Conservation (phyloP, 176 grass and related monocot genomes). For the Typha latifolia region DNA sequence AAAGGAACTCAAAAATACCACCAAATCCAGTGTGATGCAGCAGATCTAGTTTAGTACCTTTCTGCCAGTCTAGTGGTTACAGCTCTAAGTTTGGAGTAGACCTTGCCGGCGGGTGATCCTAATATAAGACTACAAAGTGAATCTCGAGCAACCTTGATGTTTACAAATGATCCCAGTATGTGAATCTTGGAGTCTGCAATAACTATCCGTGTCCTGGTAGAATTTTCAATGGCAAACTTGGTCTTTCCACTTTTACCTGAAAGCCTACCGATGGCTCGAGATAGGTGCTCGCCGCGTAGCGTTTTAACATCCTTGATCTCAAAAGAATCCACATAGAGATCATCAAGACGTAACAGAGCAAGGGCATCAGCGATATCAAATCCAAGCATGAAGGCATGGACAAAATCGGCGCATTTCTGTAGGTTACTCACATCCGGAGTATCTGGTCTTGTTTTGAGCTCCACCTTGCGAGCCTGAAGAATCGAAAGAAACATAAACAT, state of each 20-base stretch:
- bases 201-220: slow-evolving; percentile 79
- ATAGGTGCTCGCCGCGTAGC: slow-evolving; percentile 77
- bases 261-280: slow-evolving; percentile 68
- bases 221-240: slow-evolving; percentile 85
- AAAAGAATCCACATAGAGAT: slow-evolving; percentile 82
- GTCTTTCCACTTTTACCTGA: slow-evolving; percentile 94
- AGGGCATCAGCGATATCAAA: slow-evolving; percentile 64
- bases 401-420: slow-evolving; percentile 72
- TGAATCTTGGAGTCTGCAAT: slow-evolving; percentile 88
- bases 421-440: slow-evolving; percentile 87
- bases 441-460: slow-evolving; percentile 72
- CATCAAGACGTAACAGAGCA: slow-evolving; percentile 66
- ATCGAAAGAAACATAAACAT: background rate
- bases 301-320: slow-evolving; percentile 99
- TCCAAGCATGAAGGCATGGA: slow-evolving; percentile 88
- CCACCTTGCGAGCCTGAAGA: slow-evolving; percentile 63
- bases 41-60: slow-evolving; percentile 30
- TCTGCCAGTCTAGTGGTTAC: slow-evolving; percentile 71
- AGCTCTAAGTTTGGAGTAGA: slow-evolving; percentile 84
- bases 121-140: slow-evolving; percentile 89
- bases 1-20: too few species aligned
- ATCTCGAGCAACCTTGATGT: slow-evolving; percentile 91
- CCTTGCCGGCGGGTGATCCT: slow-evolving; percentile 81
- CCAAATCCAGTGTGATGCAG: too few species aligned
- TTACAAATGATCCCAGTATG: slow-evolving; percentile 87